Conservation (phyloP, 2,329 filamentous ascomycete species). For the Pyrenophora graminea region DNA sequence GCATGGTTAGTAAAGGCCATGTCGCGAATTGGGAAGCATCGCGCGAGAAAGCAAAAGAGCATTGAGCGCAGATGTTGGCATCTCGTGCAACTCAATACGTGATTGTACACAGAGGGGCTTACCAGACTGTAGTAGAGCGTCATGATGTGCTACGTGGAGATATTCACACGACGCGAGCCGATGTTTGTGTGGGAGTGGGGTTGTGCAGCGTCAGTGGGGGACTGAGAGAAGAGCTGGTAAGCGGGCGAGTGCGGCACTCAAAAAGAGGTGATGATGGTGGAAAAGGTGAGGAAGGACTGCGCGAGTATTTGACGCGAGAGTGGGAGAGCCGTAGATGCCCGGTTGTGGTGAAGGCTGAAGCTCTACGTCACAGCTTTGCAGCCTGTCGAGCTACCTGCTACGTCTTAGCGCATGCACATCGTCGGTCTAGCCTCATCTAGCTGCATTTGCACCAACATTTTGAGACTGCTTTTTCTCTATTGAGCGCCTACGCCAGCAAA, state of each 20-base stretch:
- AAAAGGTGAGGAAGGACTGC: slow-evolving; percentile 9
- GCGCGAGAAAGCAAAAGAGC: slow-evolving; percentile 11
- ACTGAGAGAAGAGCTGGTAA: slow-evolving; percentile 1
- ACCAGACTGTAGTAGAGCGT: slow-evolving; percentile 72
- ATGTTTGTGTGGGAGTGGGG: slow-evolving; percentile 30
- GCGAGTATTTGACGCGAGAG: slow-evolving; percentile 21
- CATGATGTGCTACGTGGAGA: slow-evolving; percentile 56
- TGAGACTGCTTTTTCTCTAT: slow-evolving; percentile 17
- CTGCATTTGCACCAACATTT: slow-evolving; percentile 23
- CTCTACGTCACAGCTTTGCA: slow-evolving; percentile 36
- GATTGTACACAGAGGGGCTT: slow-evolving; percentile 41
- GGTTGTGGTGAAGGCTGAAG: slow-evolving; percentile 25
- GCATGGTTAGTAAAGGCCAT: slow-evolving; percentile 36
- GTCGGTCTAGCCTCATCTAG: slow-evolving; percentile 24
- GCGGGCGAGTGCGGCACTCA: not conserved
- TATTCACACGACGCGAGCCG: slow-evolving; percentile 20
- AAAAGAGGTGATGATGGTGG: slow-evolving; percentile 1
- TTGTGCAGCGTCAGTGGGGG: slow-evolving; percentile 14
- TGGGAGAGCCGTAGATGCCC: slow-evolving; percentile 30
- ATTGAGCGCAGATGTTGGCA: not conserved
- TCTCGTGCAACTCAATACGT: too few relatives aligned
- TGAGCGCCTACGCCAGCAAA: slow-evolving; percentile 16
- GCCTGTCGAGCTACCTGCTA: slow-evolving; percentile 7
- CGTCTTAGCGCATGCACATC: slow-evolving; percentile 15
- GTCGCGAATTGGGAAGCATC: slow-evolving; percentile 1